phyloP scores from a whole-genome alignment of 2,329 filamentous ascomycete genomes.

The Penicillium sp. region DNA sequence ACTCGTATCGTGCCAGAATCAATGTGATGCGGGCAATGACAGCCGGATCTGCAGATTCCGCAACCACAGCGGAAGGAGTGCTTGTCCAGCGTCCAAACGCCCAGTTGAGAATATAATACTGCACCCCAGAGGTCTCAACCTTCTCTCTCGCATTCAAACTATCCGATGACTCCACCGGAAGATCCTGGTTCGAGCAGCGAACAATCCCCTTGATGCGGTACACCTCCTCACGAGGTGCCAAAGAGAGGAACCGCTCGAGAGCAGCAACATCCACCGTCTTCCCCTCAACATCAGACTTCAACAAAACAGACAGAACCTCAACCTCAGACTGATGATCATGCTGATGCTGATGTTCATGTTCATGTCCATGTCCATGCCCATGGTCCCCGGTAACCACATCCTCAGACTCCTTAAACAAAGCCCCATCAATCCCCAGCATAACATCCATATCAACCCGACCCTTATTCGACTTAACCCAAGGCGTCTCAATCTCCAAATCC shows the following conservation, averaged over 20 bases:
- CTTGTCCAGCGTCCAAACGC: slow-evolving; percentile 96
- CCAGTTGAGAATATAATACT: slow-evolving; percentile 92
- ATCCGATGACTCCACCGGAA: slow-evolving; percentile 50
- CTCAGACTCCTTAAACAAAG: slow-evolving; percentile 54
- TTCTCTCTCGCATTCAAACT: slow-evolving; percentile 30
- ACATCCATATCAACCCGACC: slow-evolving; percentile 77
- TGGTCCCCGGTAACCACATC: slow-evolving; percentile 36
- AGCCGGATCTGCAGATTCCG: slow-evolving; percentile 31
- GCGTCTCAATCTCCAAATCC: slow-evolving; percentile 75
- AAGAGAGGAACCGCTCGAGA: slow-evolving; percentile 65
- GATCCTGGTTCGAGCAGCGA: slow-evolving; percentile 43
- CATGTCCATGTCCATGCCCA: slow-evolving; percentile 7
- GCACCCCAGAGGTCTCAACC: slow-evolving; percentile 36
- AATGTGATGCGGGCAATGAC: slow-evolving; percentile 46
- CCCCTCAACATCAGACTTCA: slow-evolving; percentile 50
- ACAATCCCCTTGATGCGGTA: slow-evolving; percentile 86
- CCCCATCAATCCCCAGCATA: slow-evolving; percentile 84
- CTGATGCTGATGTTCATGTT: slow-evolving; percentile 44
- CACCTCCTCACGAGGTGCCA: slow-evolving; percentile 86
- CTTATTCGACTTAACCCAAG: slow-evolving; percentile 80
- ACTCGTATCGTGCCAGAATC: slow-evolving; percentile 50
- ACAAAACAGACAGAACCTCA: slow-evolving; percentile 81
- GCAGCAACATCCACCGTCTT: slow-evolving; percentile 57
- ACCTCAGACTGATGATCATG: slow-evolving; percentile 77
- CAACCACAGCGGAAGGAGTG: slow-evolving; percentile 56